Base-by-base conservation (phyloP, 768 basidiomycete species). In the Tulasnella sp. region DNA sequence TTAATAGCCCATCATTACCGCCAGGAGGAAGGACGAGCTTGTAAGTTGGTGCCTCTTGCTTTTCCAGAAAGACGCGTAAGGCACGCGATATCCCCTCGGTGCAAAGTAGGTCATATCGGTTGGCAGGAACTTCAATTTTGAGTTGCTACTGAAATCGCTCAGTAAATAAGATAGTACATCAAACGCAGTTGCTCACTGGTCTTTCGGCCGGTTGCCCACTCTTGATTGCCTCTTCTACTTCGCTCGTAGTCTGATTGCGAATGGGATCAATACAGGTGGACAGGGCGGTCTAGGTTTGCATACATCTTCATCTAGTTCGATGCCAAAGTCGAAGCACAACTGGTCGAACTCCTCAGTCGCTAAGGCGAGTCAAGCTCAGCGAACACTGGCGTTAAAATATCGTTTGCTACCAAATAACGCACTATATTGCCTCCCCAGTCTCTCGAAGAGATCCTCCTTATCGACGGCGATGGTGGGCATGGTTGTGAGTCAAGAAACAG, bases 41-140 rank as follows among this genome's bases (percentile, higher is more conserved):
- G 71, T 92, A 96, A 36, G 71, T 70, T 0, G 88, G 88, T 1
- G 86, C 71, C 58, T 75, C 73, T 45, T 75, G 72, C 66, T 81
- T 79, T 43, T 80, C 75, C 45, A 96, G 73, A 78, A 92, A 99
- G 61, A 85, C 78, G 27, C 80, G 78, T 51, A 99, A 77, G 6
- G 83, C 88, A 8, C 89, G 79, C 19, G 92, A 79, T 65, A 99
- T 86, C 58, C 96, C 96, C 72, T 99, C 96, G 66, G 96, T 83
- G 67, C 96, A 99, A 52, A 99, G 78, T 17, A 99, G 77, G 72
- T 99, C 96, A 66, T 98, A 98, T 82, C 94, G 83, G 69, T 99
- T 99, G n/a, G 96, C 96, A 42, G 96, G 93, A 41, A 97, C 79
- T 70, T 99, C 96, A 64, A 99, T 96, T 77, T 98, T 99, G 64